These are phyloP conservation scores for Hypoxylon rubiginosum DNA, from an alignment of 2,329 filamentous ascomycete species.

Conservation along the genomic window DNA sequence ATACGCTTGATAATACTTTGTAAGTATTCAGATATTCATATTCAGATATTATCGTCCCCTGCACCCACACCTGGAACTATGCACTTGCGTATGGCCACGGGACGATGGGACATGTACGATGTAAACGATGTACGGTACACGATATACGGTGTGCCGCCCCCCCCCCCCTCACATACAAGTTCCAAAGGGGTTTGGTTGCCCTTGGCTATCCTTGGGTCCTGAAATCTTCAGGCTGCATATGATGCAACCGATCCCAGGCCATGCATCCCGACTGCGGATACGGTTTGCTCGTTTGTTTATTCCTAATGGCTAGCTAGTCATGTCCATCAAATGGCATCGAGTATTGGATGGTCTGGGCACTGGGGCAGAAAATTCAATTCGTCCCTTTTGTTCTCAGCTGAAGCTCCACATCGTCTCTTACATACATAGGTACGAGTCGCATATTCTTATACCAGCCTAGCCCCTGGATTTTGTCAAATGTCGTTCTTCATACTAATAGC, in stretches of 20 bases:
- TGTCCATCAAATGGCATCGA: constrained; percentile 6
- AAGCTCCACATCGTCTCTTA: background rate
- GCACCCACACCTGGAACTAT: too few species aligned
- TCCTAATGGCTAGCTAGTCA: background rate
- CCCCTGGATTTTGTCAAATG: constrained; percentile 13
- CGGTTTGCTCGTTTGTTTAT: constrained; percentile 1
- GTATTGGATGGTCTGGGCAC: constrained; percentile 11
- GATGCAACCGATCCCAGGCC: constrained; percentile 25
- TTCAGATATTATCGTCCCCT: constrained; percentile 5
- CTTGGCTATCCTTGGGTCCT: constrained; percentile 24
- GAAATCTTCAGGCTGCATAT: constrained; percentile 27
- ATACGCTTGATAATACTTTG: too few species aligned
- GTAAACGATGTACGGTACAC: background rate
- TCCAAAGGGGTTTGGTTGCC: constrained; percentile 4
- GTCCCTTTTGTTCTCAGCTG: constrained; percentile 9
- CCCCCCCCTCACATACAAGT: constrained; percentile 22
- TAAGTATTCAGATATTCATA: too few species aligned
- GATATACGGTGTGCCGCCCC: constrained; percentile 6
- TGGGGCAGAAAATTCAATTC: constrained; percentile 3
- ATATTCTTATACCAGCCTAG: too few species aligned
- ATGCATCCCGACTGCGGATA: constrained; percentile 28
- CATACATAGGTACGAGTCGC: background rate
- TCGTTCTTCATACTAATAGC: background rate
- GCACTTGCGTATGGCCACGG: background rate
- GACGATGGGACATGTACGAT: background rate